A percentile compares a stretch with the other conserved stretches of the same genome.
Evolutionary conservation across 2,329 filamentous ascomycete species (phyloP).

Genomic region (Diplodia intermedia): DNA sequence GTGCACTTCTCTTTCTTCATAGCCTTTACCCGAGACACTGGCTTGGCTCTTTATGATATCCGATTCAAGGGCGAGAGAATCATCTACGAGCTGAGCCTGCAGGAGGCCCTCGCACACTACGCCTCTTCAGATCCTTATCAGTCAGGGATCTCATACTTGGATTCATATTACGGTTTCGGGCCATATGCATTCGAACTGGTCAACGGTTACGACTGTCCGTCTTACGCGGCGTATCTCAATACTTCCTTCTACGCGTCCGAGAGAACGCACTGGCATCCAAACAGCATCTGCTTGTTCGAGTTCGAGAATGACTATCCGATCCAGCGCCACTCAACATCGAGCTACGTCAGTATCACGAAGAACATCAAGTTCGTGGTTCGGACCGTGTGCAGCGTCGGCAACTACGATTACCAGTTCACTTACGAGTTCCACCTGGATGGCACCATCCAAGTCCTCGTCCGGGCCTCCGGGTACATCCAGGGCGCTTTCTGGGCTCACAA

Average conservation of each 20-base stretch:
- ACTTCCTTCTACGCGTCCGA: conserved; percentile 55
- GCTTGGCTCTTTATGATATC: conserved; percentile 60
- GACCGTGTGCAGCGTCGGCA: conserved; percentile 55
- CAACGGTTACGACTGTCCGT: conserved; percentile 61
- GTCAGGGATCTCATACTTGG: conserved; percentile 56
- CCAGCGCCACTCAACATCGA: conserved; percentile 41
- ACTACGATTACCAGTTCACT: conserved; percentile 43
- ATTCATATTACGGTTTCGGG: conserved; percentile 58
- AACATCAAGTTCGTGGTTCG: conserved; percentile 53
- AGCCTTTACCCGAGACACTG: conserved; percentile 57
- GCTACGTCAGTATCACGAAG: conserved; percentile 43
- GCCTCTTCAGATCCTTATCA: conserved; percentile 58
- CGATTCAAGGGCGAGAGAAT: conserved; percentile 62
- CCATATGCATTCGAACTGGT: conserved; percentile 55
- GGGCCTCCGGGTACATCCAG: conserved; percentile 43
- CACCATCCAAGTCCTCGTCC: conserved; percentile 39
- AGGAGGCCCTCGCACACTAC: conserved; percentile 64
- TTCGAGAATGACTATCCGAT: conserved; percentile 42
- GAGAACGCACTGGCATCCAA: conserved; percentile 54
- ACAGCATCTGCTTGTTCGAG: conserved; percentile 58
- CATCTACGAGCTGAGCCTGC: conserved; percentile 63
- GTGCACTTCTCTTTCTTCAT: conserved; percentile 62
- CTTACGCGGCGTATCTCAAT: conserved; percentile 60
- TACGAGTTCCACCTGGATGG: conserved; percentile 43
- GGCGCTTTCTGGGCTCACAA: conserved; percentile 40